Evolutionary conservation across 352 stramenopile species (phyloP).

Genomic region (Globisporangium spiculum): DNA sequence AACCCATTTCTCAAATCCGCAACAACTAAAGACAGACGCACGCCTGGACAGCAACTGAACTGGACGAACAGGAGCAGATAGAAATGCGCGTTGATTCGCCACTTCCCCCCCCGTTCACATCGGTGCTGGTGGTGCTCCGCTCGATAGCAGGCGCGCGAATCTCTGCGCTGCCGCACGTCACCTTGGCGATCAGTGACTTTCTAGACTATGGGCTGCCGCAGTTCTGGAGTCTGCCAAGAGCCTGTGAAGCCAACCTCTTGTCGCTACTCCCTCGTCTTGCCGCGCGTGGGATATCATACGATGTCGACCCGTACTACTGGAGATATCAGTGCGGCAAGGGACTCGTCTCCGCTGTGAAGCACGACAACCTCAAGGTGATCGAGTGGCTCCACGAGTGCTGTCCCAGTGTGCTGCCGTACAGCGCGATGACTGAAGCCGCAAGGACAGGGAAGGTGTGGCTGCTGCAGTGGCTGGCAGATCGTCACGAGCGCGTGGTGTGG

Average conservation of each 20-base stretch:
- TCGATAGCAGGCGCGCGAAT: not conserved
- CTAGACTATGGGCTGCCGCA: not conserved
- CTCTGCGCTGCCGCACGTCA: not conserved
- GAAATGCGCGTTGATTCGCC: constrained; percentile 8
- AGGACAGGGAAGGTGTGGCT: not conserved
- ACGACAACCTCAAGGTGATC: constrained; percentile 1
- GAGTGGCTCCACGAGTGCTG: not conserved
- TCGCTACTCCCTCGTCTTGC: not conserved
- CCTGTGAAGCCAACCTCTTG: not conserved
- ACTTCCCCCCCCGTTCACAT: not conserved
- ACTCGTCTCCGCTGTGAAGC: constrained; percentile 1
- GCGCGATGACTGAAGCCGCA: not conserved
- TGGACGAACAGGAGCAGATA: not conserved
- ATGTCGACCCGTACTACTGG: not conserved
- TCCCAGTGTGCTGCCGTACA: not conserved
- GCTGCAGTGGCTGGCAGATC: not conserved
- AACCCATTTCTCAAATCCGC: not conserved
- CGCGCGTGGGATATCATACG: not conserved
- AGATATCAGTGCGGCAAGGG: not conserved
- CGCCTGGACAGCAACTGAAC: not conserved
- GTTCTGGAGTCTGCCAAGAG: not conserved
- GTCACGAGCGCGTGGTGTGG: not conserved
- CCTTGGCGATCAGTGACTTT: not conserved
- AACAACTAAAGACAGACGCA: too few species aligned
- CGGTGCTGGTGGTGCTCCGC: too few species aligned